Evolutionary conservation across 495 filamentous ascomycete species (phyloP).

Genomic region (Penicillium coprophilum): DNA sequence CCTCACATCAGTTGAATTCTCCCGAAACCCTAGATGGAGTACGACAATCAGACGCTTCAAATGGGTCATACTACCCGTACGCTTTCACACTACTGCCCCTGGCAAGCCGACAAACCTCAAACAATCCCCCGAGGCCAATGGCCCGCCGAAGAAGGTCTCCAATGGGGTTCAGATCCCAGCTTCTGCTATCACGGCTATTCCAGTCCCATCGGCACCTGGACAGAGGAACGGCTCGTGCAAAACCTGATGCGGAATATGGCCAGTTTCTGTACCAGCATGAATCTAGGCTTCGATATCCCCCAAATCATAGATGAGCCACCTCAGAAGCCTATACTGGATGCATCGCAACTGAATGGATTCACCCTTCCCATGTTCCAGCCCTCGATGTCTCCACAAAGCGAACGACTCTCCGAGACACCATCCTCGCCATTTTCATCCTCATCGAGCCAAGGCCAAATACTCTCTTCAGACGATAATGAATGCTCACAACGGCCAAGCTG

Average conservation of each 20-base stretch:
- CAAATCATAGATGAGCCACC: neutral
- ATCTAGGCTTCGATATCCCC: constrained; percentile 11
- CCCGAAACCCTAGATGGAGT: neutral
- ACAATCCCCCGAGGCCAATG: neutral
- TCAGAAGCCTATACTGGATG: neutral
- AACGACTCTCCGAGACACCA: constrained; percentile 3
- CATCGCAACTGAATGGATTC: neutral
- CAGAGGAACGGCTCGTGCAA: constrained; percentile 23
- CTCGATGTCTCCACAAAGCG: neutral
- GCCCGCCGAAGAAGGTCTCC: constrained; percentile 18
- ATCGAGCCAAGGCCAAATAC: neutral
- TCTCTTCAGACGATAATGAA: neutral
- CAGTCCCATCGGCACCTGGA: constrained; percentile 27
- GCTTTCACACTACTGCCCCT: neutral
- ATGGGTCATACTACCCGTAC: neutral
- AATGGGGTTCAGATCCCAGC: constrained; percentile 31
- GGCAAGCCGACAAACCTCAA: constrained; percentile 1
- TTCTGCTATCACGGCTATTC: constrained; percentile 32
- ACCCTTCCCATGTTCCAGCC: constrained; percentile 8
- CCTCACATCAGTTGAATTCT: neutral
- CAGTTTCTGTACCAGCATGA: constrained; percentile 15
- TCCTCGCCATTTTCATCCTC: constrained; percentile 3
- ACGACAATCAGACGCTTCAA: neutral
- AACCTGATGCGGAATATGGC: constrained; percentile 30
- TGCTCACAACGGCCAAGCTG: constrained; percentile 6